A percentile compares a stretch with the other conserved stretches of the same genome.
Evolutionary conservation across 352 stramenopile genomes (phyloP).

Genomic region (Globisporangium okanoganense): DNA sequence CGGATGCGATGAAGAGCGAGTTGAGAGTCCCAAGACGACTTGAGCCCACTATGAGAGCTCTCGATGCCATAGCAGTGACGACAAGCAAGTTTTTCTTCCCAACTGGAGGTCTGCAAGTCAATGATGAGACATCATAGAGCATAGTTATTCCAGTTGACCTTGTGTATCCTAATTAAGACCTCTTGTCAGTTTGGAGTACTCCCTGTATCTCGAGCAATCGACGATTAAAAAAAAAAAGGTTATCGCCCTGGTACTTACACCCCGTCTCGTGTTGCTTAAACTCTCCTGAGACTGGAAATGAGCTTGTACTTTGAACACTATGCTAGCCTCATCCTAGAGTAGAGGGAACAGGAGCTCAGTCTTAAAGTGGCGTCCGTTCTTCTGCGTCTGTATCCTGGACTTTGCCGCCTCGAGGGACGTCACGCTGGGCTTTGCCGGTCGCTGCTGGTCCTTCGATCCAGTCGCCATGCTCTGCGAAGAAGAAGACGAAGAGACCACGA

Average conservation of each 20-base stretch:
- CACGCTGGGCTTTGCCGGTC: not conserved
- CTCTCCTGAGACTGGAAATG: no score
- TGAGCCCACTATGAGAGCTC: no score
- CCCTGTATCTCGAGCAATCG: no score
- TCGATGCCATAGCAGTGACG: not conserved
- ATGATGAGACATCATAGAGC: not conserved
- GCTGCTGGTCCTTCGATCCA: not conserved
- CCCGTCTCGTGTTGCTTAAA: no score
- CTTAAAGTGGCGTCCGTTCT: constrained; percentile 28
- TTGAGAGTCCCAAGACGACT: not conserved
- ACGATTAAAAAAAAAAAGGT: no score
- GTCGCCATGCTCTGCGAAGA: not conserved
- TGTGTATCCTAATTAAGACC: not conserved
- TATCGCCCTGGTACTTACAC: no score
- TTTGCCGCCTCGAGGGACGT: constrained; percentile 1
- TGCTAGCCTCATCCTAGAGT: constrained; percentile 2
- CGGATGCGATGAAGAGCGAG: not conserved
- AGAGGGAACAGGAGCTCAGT: constrained; percentile 31
- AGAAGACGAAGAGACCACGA: constrained; percentile 14
- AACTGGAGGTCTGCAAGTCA: not conserved
- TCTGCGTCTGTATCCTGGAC: constrained; percentile 23
- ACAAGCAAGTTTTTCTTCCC: not conserved
- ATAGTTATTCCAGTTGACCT: not conserved
- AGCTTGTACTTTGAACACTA: no score
- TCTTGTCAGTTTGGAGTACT: not conserved